phyloP scores from a whole-genome alignment of 2,329 filamentous ascomycete genomes.

The Cladosporium sp. region DNA sequence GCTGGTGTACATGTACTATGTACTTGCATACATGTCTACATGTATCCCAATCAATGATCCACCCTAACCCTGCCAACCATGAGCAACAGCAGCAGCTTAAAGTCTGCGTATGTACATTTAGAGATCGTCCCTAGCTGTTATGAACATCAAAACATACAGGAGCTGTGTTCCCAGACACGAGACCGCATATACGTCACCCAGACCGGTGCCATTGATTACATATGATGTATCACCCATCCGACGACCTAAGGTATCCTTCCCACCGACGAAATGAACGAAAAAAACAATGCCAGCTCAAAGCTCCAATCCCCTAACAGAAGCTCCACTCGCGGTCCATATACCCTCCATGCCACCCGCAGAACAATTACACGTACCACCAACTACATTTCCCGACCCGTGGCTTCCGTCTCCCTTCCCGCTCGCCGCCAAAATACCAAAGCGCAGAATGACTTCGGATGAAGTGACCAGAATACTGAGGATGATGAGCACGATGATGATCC shows the following conservation, averaged over 20 bases:
- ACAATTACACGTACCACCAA: slow-evolving; percentile 4
- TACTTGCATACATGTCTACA: too few relatives aligned
- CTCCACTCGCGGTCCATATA: neutral
- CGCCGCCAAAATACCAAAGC: slow-evolving; percentile 67
- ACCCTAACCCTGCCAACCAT: too few relatives aligned
- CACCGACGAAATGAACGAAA: neutral
- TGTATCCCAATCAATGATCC: too few relatives aligned
- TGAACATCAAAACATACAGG: too few relatives aligned
- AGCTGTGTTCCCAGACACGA: too few relatives aligned
- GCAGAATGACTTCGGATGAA: slow-evolving; percentile 78
- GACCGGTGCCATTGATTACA: neutral
- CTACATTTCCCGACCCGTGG: neutral
- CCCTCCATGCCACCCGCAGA: slow-evolving; percentile 2
- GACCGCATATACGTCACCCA: too few relatives aligned
- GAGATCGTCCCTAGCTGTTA: too few relatives aligned
- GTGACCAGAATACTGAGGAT: slow-evolving; percentile 87
- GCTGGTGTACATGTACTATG: too few relatives aligned
- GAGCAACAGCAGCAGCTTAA: too few relatives aligned
- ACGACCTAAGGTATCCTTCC: neutral
- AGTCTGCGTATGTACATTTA: too few relatives aligned
- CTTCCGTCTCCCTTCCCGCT: slow-evolving; percentile 1
- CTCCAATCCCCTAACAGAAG: neutral
- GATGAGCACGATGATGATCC: slow-evolving; percentile 96
- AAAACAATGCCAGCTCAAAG: neutral
- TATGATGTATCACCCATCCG: neutral